Evolutionary conservation across 1,284 basidiomycete genomes (phyloP), one percentile per base, ranked within the genome.

Genomic region (Moesziomyces parantarcticus): DNA sequence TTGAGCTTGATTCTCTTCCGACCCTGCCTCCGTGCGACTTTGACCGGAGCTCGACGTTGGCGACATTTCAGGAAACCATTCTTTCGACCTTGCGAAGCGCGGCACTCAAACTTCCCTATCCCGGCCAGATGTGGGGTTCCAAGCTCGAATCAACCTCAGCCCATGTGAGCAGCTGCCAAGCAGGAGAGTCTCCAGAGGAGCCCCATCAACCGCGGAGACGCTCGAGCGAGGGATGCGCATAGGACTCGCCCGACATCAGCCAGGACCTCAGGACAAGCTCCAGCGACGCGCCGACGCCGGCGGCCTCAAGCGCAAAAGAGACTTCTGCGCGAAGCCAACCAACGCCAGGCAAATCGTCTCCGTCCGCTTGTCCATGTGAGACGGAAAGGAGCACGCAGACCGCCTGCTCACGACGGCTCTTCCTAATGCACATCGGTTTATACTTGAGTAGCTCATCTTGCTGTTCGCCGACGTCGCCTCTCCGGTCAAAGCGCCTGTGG

Each of bases 401-500:
- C 76, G 66, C 70, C 65, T 70, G 77, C 81, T 83, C 77, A 77
- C 81, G 81, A 83, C 81, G 81, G 81, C 81, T 83, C 81, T 83
- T 83, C 81, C 81, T 81, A 79, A 68, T 73, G 76, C 76, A 64
- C 59, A 66, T 76, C 66, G 81, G 77, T 82, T 76, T 75, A 57
- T 71, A 66, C 52, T 65, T 68, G 65, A 63, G 62, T 72, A 70
- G 78, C 71, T 80, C 80, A 82, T 82, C 79, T 74, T 64, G 58
- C 40, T 72, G 42, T 51, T 61, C 59, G 55, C 54, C 55, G 51
- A 68, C 40, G 59, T 62, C 41, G 60, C 56, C 49, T 52, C 40
- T 52, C 32, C 23, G 18, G 8, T 18, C 23, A 18, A 9, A 18
- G 29, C 8, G 49, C 13, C 13, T 40, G n/a, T 21, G 16, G 40